Conservation (phyloP, 139 green algal species). For the Chlorella sp. region DNA sequence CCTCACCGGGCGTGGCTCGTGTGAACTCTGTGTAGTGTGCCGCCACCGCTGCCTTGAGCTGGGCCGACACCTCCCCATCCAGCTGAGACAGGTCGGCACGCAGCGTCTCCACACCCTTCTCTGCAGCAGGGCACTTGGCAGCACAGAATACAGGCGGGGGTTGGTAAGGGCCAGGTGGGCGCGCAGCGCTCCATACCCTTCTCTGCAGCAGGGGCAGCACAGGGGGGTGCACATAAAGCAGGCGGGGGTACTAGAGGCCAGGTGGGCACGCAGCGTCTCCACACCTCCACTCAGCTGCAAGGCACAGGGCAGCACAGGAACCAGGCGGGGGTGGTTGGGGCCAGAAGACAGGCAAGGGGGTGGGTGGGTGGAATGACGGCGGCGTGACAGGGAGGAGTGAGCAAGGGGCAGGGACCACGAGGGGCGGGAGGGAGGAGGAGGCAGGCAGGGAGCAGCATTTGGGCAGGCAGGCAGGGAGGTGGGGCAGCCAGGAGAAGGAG, state of each 20-base stretch:
- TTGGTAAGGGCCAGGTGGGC: not conserved
- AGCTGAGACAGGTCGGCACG: constrained; percentile 43
- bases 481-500: not conserved
- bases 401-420: no score
- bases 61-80: constrained; percentile 46
- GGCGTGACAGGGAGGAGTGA: no score
- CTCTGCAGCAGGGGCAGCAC: no score
- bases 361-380: no score
- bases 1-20: constrained; percentile 15
- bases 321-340: not conserved
- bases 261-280: constrained; percentile 46
- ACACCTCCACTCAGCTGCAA: constrained; percentile 52
- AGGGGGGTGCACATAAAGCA: no score
- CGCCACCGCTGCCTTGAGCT: constrained; percentile 43
- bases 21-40: constrained; percentile 51
- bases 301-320: not conserved
- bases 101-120: constrained; percentile 57
- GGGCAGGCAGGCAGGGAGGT: no score
- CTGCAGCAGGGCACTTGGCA: constrained; percentile 14
- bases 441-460: no score
- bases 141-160: not conserved
- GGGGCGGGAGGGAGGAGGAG: no score
- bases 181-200: no score
- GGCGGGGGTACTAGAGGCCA: no score
- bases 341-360: no score